Conservation (phyloP, 2,329 filamentous ascomycete species). For the Aspergillus piperis region DNA sequence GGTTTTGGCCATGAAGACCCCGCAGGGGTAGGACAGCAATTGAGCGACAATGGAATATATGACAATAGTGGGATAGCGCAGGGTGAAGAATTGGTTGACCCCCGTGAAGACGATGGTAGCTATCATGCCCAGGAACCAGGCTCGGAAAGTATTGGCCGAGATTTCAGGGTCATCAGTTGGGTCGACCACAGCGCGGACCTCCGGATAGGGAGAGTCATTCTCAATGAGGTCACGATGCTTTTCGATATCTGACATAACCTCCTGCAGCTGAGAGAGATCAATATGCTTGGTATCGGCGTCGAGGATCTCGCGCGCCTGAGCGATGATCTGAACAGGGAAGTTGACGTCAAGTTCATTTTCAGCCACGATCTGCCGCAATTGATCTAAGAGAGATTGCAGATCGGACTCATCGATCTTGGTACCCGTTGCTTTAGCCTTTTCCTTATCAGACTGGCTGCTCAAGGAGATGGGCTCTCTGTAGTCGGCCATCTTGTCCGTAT, state of each 20-base stretch:
- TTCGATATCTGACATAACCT: neutral
- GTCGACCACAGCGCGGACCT: conserved; percentile 22
- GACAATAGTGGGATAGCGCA: conserved; percentile 14
- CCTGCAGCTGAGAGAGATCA: conserved; percentile 4
- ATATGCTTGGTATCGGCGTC: conserved; percentile 5
- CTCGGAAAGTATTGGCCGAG: conserved; percentile 29
- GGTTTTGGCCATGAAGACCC: conserved; percentile 4
- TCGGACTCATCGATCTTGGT: neutral
- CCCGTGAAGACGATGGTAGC: conserved; percentile 16
- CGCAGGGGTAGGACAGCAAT: conserved; percentile 9
- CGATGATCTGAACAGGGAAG: conserved; percentile 6
- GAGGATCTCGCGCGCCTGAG: conserved; percentile 6
- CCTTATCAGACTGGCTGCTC: neutral
- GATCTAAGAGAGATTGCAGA: neutral
- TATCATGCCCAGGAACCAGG: conserved; percentile 47
- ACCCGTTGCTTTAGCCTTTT: neutral
- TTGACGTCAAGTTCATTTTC: conserved; percentile 2
- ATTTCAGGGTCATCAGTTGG: conserved; percentile 19
- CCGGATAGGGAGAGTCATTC: conserved; percentile 17
- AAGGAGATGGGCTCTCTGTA: neutral
- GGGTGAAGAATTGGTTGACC: conserved; percentile 22
- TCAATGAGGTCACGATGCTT: conserved; percentile 2
- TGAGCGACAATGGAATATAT: conserved; percentile 4
- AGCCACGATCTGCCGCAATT: neutral
- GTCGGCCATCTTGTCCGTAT: neutral